phyloP scores from a whole-genome alignment of 2,329 filamentous ascomycete genomes.

The Rhinocladiella mackenziei region DNA sequence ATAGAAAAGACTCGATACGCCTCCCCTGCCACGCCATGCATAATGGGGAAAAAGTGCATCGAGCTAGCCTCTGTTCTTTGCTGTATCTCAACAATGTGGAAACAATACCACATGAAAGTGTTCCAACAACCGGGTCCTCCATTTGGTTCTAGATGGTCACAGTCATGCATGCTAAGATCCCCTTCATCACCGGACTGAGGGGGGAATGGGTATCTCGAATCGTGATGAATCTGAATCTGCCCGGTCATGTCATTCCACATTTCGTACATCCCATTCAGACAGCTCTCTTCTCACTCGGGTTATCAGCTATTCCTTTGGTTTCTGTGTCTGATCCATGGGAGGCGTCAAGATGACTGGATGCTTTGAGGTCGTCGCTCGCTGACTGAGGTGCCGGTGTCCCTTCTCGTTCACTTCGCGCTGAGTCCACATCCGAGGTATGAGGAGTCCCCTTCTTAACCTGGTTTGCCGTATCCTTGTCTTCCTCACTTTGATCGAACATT shows the following conservation, averaged over 20 bases:
- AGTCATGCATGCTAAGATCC: constrained; percentile 17
- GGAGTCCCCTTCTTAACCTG: constrained; percentile 67
- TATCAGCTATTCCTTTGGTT: constrained; percentile 20
- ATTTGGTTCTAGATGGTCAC: constrained; percentile 17
- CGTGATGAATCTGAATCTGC: constrained; percentile 21
- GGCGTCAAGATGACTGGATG: constrained; percentile 15
- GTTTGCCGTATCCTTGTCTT: constrained; percentile 77
- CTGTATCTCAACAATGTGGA: constrained; percentile 11
- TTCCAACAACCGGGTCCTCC: constrained; percentile 4
- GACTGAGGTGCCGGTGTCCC: constrained; percentile 49
- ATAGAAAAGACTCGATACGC: constrained; percentile 1
- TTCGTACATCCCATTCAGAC: constrained; percentile 5
- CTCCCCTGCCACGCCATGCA: constrained; percentile 1
- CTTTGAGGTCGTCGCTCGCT: constrained; percentile 15
- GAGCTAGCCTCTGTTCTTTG: constrained; percentile 6
- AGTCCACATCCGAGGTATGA: constrained; percentile 32
- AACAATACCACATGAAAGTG: constrained; percentile 8
- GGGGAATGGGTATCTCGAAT: constrained; percentile 23
- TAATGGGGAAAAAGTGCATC: constrained; percentile 3
- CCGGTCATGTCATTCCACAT: constrained; percentile 6
- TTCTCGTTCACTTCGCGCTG: constrained; percentile 45
- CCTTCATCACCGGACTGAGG: constrained; percentile 15
- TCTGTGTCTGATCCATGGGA: constrained; percentile 16
- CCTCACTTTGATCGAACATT: constrained; percentile 88
- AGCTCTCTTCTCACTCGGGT: constrained; percentile 17